Conservation (phyloP, 2,329 filamentous ascomycete genomes). For the Colletotrichum tropicicola region DNA sequence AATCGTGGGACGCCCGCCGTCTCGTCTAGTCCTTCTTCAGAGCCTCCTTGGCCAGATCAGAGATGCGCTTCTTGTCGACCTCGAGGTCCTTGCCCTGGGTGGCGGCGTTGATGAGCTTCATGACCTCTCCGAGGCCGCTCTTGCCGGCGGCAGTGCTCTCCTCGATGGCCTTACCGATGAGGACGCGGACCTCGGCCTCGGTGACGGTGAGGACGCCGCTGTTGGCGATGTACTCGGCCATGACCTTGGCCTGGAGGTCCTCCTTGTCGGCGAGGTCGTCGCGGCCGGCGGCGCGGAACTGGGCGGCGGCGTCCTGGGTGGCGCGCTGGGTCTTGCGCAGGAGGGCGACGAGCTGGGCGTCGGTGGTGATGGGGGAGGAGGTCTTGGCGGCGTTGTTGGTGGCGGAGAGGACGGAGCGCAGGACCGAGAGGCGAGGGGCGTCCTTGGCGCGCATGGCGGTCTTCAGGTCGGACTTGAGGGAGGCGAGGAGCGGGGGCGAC, state of each 20-base stretch:
- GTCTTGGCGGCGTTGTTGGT: slow-evolving; percentile 83
- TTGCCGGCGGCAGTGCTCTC: slow-evolving; percentile 61
- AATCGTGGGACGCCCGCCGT: background rate
- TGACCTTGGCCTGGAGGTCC: slow-evolving; percentile 68
- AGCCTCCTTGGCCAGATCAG: slow-evolving; percentile 67
- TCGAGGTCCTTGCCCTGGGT: slow-evolving; percentile 73
- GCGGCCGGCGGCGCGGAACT: slow-evolving; percentile 71
- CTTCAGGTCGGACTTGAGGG: slow-evolving; percentile 70
- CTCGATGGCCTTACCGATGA: slow-evolving; percentile 62
- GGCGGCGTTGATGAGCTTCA: slow-evolving; percentile 66
- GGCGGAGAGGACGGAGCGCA: slow-evolving; percentile 74
- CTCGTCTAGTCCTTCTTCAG: slow-evolving; percentile 7
- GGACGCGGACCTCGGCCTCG: slow-evolving; percentile 64
- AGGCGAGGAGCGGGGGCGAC: slow-evolving; percentile 58
- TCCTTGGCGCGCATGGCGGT: slow-evolving; percentile 73
- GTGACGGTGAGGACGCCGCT: slow-evolving; percentile 68
- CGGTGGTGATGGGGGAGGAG: slow-evolving; percentile 71
- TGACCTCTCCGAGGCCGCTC: slow-evolving; percentile 64
- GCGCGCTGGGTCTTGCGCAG: slow-evolving; percentile 71
- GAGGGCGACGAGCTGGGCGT: slow-evolving; percentile 74
- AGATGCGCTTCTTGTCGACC: slow-evolving; percentile 70
- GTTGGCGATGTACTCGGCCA: slow-evolving; percentile 71
- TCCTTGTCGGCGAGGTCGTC: slow-evolving; percentile 78
- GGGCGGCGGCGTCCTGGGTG: slow-evolving; percentile 65
- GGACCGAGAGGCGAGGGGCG: slow-evolving; percentile 69